Conservation (phyloP, 1,284 basidiomycete genomes). For the Rhodotorula sp. region DNA sequence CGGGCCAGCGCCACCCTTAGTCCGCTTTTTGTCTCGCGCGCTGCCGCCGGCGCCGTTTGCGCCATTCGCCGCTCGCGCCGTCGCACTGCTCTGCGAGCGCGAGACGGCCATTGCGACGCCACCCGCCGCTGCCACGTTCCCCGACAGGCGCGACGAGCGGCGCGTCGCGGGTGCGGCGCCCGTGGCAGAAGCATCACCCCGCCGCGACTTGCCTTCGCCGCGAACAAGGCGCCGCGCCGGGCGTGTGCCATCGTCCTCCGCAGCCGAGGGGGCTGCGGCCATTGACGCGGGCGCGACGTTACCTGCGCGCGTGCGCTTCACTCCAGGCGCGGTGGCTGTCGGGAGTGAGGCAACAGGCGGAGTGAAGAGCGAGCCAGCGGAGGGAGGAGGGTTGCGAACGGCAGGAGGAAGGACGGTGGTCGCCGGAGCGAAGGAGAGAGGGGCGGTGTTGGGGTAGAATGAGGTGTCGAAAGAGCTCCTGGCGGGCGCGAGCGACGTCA, state of each 20-base stretch:
- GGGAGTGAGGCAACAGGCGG: conserved; percentile 15
- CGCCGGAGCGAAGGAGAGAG: conserved; percentile 21
- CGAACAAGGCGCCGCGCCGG: background rate
- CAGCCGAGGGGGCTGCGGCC: background rate
- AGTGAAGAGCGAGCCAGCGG: conserved; percentile 31
- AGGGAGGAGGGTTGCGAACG: background rate
- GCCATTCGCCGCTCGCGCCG: background rate
- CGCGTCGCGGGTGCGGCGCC: conserved; percentile 13
- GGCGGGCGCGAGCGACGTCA: background rate
- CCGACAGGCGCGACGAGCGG: conserved; percentile 32
- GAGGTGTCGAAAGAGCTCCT: conserved; percentile 39
- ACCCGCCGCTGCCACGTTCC: conserved; percentile 1
- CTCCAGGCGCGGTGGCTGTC: conserved; percentile 29
- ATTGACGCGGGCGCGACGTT: conserved; percentile 21
- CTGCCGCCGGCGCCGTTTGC: background rate
- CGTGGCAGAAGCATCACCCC: background rate
- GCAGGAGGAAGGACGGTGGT: background rate
- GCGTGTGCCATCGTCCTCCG: background rate
- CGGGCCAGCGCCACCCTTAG: conserved; percentile 30
- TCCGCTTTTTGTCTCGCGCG: conserved; percentile 36
- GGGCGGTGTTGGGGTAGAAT: conserved; percentile 23
- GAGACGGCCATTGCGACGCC: conserved; percentile 19
- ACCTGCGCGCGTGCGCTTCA: conserved; percentile 36
- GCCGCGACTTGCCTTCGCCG: conserved; percentile 4
- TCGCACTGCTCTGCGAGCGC: conserved; percentile 15